Evolutionary conservation across 495 filamentous ascomycete genomes (phyloP).

Genomic region (Penicillium herquei): DNA sequence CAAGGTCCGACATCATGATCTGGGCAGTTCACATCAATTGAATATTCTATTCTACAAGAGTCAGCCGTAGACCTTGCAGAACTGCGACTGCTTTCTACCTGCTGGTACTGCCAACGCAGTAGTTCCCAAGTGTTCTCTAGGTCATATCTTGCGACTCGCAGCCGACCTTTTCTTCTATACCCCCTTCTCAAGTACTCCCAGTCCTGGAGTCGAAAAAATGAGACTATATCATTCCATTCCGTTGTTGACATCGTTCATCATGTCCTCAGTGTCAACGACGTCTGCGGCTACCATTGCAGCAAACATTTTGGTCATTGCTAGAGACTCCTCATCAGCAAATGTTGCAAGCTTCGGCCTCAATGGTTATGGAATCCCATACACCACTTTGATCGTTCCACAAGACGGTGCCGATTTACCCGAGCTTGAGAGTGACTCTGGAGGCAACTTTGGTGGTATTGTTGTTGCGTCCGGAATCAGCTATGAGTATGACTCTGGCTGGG

Average conservation of each 20-base stretch:
- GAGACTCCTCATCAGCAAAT: conserved; percentile 43
- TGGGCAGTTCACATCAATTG: too few relatives aligned
- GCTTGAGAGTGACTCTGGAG: conserved; percentile 46
- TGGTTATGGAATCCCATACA: conserved; percentile 60
- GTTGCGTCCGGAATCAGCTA: conserved; percentile 57
- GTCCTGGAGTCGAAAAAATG: too few relatives aligned
- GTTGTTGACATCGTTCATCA: conserved; percentile 3
- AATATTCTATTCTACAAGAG: too few relatives aligned
- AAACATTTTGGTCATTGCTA: conserved; percentile 59
- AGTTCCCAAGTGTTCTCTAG: too few relatives aligned
- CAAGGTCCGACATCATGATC: too few relatives aligned
- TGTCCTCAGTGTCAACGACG: conserved; percentile 23
- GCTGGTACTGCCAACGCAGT: too few relatives aligned
- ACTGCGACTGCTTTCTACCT: too few relatives aligned
- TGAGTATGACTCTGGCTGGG: conserved; percentile 46
- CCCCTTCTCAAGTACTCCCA: too few relatives aligned
- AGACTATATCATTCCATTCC: too few relatives aligned
- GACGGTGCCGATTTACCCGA: conserved; percentile 48
- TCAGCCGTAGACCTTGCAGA: too few relatives aligned
- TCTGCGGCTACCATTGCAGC: conserved; percentile 30
- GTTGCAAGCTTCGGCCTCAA: conserved; percentile 55
- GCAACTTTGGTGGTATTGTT: conserved; percentile 59
- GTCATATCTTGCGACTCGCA: too few relatives aligned
- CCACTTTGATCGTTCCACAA: conserved; percentile 53
- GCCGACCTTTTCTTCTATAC: too few relatives aligned